Conservation (phyloP, 768 basidiomycete species). For the Amanita jacksonii region DNA sequence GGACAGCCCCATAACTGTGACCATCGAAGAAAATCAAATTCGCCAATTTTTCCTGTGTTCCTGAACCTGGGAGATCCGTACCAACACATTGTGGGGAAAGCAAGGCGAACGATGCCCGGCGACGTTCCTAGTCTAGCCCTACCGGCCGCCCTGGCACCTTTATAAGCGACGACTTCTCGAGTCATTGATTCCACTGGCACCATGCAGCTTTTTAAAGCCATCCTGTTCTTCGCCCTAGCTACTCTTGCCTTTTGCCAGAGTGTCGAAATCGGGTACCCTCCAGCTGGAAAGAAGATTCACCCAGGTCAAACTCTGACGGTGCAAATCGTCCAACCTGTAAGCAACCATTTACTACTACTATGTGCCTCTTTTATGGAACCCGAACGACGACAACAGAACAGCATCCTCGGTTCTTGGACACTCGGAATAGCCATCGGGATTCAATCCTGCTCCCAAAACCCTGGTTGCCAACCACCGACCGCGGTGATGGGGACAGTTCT, state of each 20-base stretch:
- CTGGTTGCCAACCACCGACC: not conserved
- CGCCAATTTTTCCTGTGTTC: not conserved
- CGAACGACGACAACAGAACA: not conserved
- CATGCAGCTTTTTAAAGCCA: not conserved
- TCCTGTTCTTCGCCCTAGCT: not conserved
- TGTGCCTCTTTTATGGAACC: too few species aligned
- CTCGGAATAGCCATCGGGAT: not conserved
- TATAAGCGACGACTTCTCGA: too few species aligned
- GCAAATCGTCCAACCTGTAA: slow-evolving; percentile 2
- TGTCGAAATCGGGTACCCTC: slow-evolving; percentile 1
- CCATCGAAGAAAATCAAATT: not conserved
- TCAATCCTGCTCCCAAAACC: not conserved
- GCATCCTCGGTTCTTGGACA: not conserved
- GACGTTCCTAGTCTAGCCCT: too few species aligned
- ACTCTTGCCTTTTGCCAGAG: not conserved
- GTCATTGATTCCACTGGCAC: too few species aligned
- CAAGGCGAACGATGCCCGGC: too few species aligned
- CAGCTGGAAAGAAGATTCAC: not conserved
- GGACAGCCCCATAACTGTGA: too few species aligned
- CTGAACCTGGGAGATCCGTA: too few species aligned
- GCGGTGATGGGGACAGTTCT: not conserved
- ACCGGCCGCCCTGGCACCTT: too few species aligned
- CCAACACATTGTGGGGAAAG: too few species aligned
- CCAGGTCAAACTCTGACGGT: not conserved
- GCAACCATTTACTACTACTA: not conserved